A percentile compares a stretch with the other conserved stretches of the same genome.
Conservation (phyloP, 2,329 filamentous ascomycete genomes). For the Colletotrichum sp. region DNA sequence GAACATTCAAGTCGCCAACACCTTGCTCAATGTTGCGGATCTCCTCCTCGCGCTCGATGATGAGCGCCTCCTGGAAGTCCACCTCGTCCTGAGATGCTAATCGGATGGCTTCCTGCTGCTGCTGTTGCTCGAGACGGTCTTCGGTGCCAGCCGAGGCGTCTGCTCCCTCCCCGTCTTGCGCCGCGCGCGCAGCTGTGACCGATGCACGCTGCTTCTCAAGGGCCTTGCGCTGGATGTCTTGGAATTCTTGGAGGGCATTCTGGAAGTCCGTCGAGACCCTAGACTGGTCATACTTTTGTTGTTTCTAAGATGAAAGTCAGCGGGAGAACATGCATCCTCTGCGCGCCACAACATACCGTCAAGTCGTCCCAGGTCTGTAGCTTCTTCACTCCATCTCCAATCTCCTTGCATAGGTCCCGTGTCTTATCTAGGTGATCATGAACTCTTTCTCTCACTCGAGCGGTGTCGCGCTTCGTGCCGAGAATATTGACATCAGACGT, state of each 20-base stretch:
- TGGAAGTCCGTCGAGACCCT: constrained; percentile 96
- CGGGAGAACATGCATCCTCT: neutral
- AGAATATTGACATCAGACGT: constrained; percentile 84
- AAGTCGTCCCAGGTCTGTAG: constrained; percentile 87
- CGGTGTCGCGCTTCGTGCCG: constrained; percentile 89
- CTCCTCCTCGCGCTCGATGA: constrained; percentile 94
- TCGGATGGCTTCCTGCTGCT: constrained; percentile 75
- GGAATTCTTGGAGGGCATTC: constrained; percentile 87
- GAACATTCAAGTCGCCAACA: constrained; percentile 92
- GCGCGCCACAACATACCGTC: constrained; percentile 59
- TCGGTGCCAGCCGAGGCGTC: constrained; percentile 25
- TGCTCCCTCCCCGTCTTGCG: constrained; percentile 61
- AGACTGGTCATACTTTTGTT: constrained; percentile 95
- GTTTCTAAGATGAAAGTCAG: constrained; percentile 61
- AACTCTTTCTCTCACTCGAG: constrained; percentile 87
- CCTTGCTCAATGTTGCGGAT: constrained; percentile 98
- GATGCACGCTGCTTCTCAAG: constrained; percentile 93
- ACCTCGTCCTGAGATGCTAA: constrained; percentile 93
- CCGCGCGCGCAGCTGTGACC: constrained; percentile 80
- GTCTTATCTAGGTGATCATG: constrained; percentile 88
- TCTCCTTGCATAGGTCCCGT: constrained; percentile 84
- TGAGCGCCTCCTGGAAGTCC: constrained; percentile 95
- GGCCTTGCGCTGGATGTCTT: constrained; percentile 85
- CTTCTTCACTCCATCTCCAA: constrained; percentile 93
- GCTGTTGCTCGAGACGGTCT: constrained; percentile 51